Base-by-base conservation (phyloP, 2,329 filamentous ascomycete genomes). In the Magnaporthiopsis incrustans region DNA sequence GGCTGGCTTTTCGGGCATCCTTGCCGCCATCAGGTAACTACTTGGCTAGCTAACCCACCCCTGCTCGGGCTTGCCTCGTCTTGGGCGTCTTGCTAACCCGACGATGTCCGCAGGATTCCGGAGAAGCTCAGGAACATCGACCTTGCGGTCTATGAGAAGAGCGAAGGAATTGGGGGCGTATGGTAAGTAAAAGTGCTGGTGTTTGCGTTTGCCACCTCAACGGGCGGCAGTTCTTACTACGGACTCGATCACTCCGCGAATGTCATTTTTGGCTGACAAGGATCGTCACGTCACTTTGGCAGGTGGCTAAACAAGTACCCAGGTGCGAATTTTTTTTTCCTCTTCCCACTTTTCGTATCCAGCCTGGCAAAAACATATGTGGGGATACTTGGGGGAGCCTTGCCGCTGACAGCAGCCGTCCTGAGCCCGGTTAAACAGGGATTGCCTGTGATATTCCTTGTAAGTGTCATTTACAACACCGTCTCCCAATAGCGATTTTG, bases 371-470 rank as follows among this genome's bases (percentile, higher is more conserved):
- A 53, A n/a, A 53, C 10, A 15, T 22, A 22, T n/a, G 15, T n/a
- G 5, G 44, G 44, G 15, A 8, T 50, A 10, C 15, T 18, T 15
- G 12, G 22, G 18, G 2, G n/a, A 6, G 18, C 44, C 22, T 2
- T 11, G 25, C 11, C 18, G 25, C 26, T 33, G 14, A 56, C 35
- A 62, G 3, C n/a, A 32, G 22, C 30, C 69, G 64, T 67, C 32
- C 15, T n/a, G 33, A 50, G 53, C 27, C 3, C 22, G 70, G 71
- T 69, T n/a, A 8, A n/a, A 33, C 27, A 62, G 61, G 61, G 11
- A 61, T 75, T 25, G 74, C 75, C 15, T 77, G 74, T 58, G 75
- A 76, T 62, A 73, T 77, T 57, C 74, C 74, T 4, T 75, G 73
- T 75, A 69, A 67, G 74, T 68, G 22, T 33, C 25, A 22, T n/a